These are phyloP conservation scores for Metschnikowia baotianmanensis DNA, from an alignment of 805 yeast species.

Conservation along the genomic window DNA sequence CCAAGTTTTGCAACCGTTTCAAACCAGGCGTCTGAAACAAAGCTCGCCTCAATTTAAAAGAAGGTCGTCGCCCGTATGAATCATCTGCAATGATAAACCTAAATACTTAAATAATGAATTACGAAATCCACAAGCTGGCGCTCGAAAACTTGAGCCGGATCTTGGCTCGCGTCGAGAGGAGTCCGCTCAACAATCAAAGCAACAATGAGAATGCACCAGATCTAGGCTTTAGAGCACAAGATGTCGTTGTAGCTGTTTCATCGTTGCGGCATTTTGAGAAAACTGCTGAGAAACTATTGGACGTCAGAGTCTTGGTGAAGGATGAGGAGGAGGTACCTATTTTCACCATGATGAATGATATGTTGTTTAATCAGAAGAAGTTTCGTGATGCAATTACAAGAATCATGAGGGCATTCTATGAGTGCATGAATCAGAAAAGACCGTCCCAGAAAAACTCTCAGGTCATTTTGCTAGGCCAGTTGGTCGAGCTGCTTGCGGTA, in stretches of 20 bases:
- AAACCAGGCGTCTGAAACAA: too few relatives aligned
- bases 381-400: slow-evolving; percentile 7
- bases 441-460: not conserved
- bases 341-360: slow-evolving; percentile 8
- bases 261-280: not conserved
- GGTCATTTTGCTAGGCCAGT: slow-evolving; percentile 3
- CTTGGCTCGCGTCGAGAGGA: not conserved
- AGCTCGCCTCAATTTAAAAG: not conserved
- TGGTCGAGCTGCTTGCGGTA: slow-evolving; percentile 4
- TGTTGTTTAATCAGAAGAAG: slow-evolving; percentile 4
- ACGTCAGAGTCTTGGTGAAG: not conserved
- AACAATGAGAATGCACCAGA: too few relatives aligned
- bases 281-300: not conserved
- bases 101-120: not conserved
- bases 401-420: slow-evolving; percentile 6
- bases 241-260: slow-evolving; percentile 1
- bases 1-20: slow-evolving; percentile 17
- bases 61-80: not conserved
- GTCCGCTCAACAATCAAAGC: not conserved
- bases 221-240: too few relatives aligned
- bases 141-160: not conserved
- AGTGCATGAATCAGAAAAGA: not conserved
- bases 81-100: not conserved
- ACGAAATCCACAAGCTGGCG: not conserved
- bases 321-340: slow-evolving; percentile 1